Percentiles rank a stretch among this genome's conserved stretches.
These are phyloP conservation scores for Penicillium hesseltinei DNA, from an alignment of 2,329 filamentous ascomycete species.

Conservation along the genomic window DNA sequence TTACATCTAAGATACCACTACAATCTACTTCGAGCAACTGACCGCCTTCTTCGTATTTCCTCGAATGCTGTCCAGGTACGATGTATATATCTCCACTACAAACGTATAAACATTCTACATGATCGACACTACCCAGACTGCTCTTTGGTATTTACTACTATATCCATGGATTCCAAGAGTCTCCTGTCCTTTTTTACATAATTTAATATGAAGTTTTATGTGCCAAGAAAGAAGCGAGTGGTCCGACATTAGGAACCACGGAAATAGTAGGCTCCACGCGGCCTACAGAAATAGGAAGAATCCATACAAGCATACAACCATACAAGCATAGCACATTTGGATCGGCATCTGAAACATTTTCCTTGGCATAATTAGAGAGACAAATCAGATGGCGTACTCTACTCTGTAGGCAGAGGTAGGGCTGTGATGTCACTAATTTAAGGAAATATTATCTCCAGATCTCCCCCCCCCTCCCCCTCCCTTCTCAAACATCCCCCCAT, in stretches of 20 bases:
- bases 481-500: not conserved
- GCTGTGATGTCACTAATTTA: slow-evolving; percentile 14
- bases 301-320: not conserved
- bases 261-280: slow-evolving; percentile 5
- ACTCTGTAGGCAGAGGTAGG: slow-evolving; percentile 5
- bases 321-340: not conserved
- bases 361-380: not conserved
- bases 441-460: slow-evolving; percentile 4
- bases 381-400: not conserved
- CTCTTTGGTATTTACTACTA: not conserved
- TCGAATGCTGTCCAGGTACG: too few relatives aligned
- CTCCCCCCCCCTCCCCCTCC: not conserved
- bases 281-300: not conserved
- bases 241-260: not conserved
- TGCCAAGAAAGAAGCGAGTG: not conserved
- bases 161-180: too few relatives aligned
- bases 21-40: too few relatives aligned
- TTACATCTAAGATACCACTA: not conserved
- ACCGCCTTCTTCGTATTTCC: too few relatives aligned
- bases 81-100: too few relatives aligned
- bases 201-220: not conserved
- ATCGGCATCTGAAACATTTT: not conserved
- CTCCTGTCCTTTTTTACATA: not conserved
- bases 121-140: not conserved
- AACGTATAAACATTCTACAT: not conserved